Conservation (phyloP, 1,284 basidiomycete species). For the Mycena sp. region DNA sequence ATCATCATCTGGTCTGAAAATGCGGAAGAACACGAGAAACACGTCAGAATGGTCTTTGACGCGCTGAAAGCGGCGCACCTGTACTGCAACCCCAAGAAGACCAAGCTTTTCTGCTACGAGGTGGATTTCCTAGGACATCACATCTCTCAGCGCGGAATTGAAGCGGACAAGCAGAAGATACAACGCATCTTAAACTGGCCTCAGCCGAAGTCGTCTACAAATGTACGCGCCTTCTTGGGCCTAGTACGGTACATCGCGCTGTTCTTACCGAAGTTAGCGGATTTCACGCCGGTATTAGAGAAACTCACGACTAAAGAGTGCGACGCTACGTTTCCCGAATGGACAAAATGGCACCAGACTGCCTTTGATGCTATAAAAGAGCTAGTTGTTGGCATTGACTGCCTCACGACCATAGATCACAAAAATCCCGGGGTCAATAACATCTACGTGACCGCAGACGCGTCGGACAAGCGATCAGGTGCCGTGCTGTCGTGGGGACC, state of each 20-base stretch:
- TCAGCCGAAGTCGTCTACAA: constrained; percentile 30
- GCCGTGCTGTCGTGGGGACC: constrained; percentile 43
- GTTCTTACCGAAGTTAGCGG: constrained; percentile 46
- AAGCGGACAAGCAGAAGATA: constrained; percentile 45
- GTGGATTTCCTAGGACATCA: constrained; percentile 28
- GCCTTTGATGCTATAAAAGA: constrained; percentile 52
- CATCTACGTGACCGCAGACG: constrained; percentile 49
- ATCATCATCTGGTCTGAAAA: constrained; percentile 53
- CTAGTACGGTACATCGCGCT: constrained; percentile 45
- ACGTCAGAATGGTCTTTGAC: constrained; percentile 37
- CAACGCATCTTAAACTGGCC: constrained; percentile 48
- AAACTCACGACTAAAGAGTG: constrained; percentile 41
- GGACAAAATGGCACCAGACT: constrained; percentile 39
- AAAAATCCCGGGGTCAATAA: constrained; percentile 37
- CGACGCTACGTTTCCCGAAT: constrained; percentile 39
- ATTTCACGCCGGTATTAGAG: constrained; percentile 42
- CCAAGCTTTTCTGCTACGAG: constrained; percentile 23
- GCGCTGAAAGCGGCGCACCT: constrained; percentile 36
- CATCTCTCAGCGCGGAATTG: constrained; percentile 40
- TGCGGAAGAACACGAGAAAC: constrained; percentile 44
- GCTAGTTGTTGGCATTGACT: constrained; percentile 36
- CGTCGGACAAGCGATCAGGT: constrained; percentile 42
- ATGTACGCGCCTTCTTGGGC: constrained; percentile 45
- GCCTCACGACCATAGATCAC: constrained; percentile 46
- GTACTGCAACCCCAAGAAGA: constrained; percentile 41